phyloP scores from a whole-genome alignment of 2,329 filamentous ascomycete species.

The Microdochium bolleyi region DNA sequence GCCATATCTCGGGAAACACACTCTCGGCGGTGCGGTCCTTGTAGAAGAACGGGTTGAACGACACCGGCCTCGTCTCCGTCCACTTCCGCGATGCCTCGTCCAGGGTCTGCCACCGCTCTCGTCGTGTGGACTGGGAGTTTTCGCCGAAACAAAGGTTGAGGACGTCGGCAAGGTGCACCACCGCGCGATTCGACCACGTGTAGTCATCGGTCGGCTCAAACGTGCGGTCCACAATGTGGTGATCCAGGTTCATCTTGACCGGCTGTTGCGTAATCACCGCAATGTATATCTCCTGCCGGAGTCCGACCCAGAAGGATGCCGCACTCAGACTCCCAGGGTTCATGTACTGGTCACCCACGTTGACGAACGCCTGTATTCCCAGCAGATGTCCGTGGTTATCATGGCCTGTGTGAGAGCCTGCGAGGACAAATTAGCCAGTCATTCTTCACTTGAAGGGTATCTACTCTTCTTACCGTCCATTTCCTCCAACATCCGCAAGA shows the following conservation, averaged over 20 bases:
- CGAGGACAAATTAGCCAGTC: conserved; percentile 12
- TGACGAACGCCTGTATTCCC: conserved; percentile 38
- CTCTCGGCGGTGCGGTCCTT: conserved; percentile 22
- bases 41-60: conserved; percentile 47
- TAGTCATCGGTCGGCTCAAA: conserved; percentile 40
- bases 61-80: conserved; percentile 35
- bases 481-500: conserved; percentile 44
- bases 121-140: conserved; percentile 15
- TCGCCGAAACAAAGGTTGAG: conserved; percentile 54
- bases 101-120: conserved; percentile 32
- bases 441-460: conserved; percentile 9
- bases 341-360: conserved; percentile 29
- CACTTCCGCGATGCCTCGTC: conserved; percentile 36
- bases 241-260: conserved; percentile 39
- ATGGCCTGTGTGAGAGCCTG: conserved; percentile 31
- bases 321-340: conserved; percentile 34
- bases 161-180: conserved; percentile 56
- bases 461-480: conserved; percentile 19
- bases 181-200: conserved; percentile 52
- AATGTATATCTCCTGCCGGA: conserved; percentile 52
- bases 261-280: conserved; percentile 39
- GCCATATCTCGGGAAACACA: conserved; percentile 52
- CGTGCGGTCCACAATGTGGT: conserved; percentile 42
- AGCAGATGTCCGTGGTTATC: conserved; percentile 38
- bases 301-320: conserved; percentile 48